Percentiles rank a stretch among this genome's conserved stretches.
phyloP scores from a whole-genome alignment of 1,284 basidiomycete species.

The Abortiporus biennis region DNA sequence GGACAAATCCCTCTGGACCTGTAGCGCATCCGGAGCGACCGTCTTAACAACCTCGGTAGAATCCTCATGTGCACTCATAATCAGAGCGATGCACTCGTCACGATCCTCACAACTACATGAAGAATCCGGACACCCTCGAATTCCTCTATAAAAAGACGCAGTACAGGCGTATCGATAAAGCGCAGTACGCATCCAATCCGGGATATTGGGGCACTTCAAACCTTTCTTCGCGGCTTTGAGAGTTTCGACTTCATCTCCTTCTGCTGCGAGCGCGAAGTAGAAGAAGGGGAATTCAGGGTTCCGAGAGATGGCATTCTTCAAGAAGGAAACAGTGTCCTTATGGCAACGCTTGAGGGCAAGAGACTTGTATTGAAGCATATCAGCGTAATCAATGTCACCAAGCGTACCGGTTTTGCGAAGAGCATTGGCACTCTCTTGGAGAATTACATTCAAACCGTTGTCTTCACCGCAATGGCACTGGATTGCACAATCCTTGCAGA shows the following conservation, averaged over 20 bases:
- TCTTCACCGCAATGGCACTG: not conserved
- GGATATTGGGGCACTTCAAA: conserved; percentile 22
- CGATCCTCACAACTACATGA: too few species aligned
- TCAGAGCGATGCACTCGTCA: too few species aligned
- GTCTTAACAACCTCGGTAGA: too few species aligned
- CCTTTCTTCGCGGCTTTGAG: conserved; percentile 40
- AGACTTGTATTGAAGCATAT: conserved; percentile 55
- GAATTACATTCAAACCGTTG: too few species aligned
- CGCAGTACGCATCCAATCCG: conserved; percentile 17
- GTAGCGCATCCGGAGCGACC: too few species aligned
- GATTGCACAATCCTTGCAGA: conserved; percentile 1
- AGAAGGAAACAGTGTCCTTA: conserved; percentile 30
- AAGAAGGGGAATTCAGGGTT: conserved; percentile 47
- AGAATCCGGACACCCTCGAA: not conserved
- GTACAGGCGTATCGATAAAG: conserved; percentile 47
- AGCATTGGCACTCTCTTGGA: too few species aligned
- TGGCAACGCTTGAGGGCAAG: too few species aligned
- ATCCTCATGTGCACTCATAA: too few species aligned
- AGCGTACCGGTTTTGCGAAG: too few species aligned
- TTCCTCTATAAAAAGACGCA: conserved; percentile 20
- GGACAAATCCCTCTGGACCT: too few species aligned
- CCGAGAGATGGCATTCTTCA: conserved; percentile 37
- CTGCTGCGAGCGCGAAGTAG: conserved; percentile 39
- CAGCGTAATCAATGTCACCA: conserved; percentile 38
- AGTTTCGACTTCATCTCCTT: conserved; percentile 11